Evolutionary conservation across 169 alveolate genomes (phyloP).

Genomic region (Cryptosporidium andersoni): DNA sequence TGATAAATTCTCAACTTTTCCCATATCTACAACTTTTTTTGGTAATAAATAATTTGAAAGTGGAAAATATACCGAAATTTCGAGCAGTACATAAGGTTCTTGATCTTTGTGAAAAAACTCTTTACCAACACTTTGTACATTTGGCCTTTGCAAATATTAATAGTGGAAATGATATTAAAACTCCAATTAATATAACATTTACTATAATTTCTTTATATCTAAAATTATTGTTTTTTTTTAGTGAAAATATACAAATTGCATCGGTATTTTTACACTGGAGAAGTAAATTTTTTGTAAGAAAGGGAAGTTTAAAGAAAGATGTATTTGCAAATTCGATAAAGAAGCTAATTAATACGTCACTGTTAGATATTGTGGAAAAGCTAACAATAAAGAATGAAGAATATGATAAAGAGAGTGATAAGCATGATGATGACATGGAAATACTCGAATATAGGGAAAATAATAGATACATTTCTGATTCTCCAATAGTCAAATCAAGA

Average conservation of each 20-base stretch:
- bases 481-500: not conserved
- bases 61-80: not conserved
- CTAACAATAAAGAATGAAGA: conserved; percentile 1
- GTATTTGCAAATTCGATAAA: not conserved
- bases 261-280: not conserved
- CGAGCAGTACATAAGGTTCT: conserved; percentile 15
- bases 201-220: conserved; percentile 31
- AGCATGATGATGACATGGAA: too few species aligned
- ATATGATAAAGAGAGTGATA: not conserved
- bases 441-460: not conserved
- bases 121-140: conserved; percentile 17
- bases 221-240: conserved; percentile 30
- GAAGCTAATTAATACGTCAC: not conserved
- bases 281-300: conserved; percentile 11
- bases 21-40: conserved; percentile 49
- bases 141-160: not conserved
- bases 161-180: not conserved
- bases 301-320: not conserved
- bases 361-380: conserved; percentile 16
- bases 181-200: conserved; percentile 28
- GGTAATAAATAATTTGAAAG: conserved; percentile 16
- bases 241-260: conserved; percentile 19
- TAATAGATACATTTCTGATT: not conserved
- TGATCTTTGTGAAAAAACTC: conserved; percentile 20
- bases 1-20: conserved; percentile 19